These are phyloP conservation scores for Cairneyella variabilis DNA, from an alignment of 495 filamentous ascomycete species.

Conservation along the genomic window DNA sequence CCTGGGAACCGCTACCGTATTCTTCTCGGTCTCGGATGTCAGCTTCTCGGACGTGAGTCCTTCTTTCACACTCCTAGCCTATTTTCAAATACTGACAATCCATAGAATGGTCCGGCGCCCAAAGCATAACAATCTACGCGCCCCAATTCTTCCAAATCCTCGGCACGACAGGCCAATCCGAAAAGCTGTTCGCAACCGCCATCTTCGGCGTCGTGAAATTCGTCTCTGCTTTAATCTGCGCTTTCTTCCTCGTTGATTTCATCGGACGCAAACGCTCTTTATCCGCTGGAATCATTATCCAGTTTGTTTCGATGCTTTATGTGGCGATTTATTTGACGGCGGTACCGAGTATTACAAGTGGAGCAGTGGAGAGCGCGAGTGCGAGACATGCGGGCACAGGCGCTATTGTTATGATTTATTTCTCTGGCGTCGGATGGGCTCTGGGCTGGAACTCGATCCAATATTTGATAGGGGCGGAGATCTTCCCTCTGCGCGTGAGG, in stretches of 20 bases:
- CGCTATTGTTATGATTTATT: slow-evolving; percentile 63
- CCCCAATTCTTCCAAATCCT: slow-evolving; percentile 63
- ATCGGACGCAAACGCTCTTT: slow-evolving; percentile 70
- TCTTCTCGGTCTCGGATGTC: slow-evolving; percentile 22
- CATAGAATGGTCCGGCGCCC: slow-evolving; percentile 70
- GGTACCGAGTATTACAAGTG: slow-evolving; percentile 38
- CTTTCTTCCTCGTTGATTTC: slow-evolving; percentile 69
- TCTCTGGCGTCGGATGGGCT: slow-evolving; percentile 66
- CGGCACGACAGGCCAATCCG: slow-evolving; percentile 56
- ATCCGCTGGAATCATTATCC: slow-evolving; percentile 57
- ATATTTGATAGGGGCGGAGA: slow-evolving; percentile 70
- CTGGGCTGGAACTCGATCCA: slow-evolving; percentile 74
- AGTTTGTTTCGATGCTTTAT: slow-evolving; percentile 64
- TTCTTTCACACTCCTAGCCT: slow-evolving; percentile 42
- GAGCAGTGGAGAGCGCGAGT: slow-evolving; percentile 24
- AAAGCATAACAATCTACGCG: slow-evolving; percentile 63
- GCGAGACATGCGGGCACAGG: slow-evolving; percentile 27
- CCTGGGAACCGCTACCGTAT: slow-evolving; percentile 62
- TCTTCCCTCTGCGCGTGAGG: slow-evolving; percentile 62
- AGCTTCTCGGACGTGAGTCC: slow-evolving; percentile 45
- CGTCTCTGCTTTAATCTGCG: slow-evolving; percentile 56
- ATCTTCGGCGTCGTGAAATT: slow-evolving; percentile 72
- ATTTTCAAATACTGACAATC: background rate
- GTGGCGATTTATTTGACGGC: slow-evolving; percentile 61
- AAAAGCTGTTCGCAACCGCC: slow-evolving; percentile 62